Evolutionary conservation across 129 eudicot species (phyloP).

Genomic region (Kitagawia praeruptora): DNA sequence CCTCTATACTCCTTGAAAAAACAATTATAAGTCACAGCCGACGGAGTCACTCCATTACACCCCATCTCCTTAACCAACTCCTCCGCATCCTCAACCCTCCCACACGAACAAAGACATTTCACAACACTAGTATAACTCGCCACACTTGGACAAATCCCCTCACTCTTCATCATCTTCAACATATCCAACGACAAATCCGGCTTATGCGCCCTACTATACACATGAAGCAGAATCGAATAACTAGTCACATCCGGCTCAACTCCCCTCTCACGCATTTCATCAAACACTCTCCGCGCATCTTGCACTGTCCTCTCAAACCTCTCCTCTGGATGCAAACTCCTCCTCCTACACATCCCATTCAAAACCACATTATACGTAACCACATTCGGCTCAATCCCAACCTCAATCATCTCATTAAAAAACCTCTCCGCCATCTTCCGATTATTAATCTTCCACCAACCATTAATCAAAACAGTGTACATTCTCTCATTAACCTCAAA

Average conservation of each 20-base stretch:
- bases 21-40: constrained; percentile 73
- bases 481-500: constrained; percentile 42
- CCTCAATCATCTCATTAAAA: constrained; percentile 59
- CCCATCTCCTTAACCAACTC: constrained; percentile 61
- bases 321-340: constrained; percentile 78
- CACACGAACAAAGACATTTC: constrained; percentile 85
- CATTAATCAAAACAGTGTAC: constrained; percentile 61
- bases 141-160: constrained; percentile 60
- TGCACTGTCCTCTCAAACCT: constrained; percentile 56
- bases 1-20: constrained; percentile 82
- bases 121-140: constrained; percentile 69
- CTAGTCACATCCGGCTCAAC: constrained; percentile 85
- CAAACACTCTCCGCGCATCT: constrained; percentile 61
- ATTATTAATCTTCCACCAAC: constrained; percentile 57
- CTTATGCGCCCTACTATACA: constrained; percentile 91
- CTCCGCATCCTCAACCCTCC: constrained; percentile 57
- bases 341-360: constrained; percentile 73
- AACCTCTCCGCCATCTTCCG: constrained; percentile 56
- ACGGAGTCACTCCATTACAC: constrained; percentile 48
- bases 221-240: constrained; percentile 84
- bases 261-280: constrained; percentile 73
- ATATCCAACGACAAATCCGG: constrained; percentile 60
- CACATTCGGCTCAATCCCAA: constrained; percentile 75
- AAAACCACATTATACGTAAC: constrained; percentile 80
- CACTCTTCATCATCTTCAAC: constrained; percentile 56